A percentile compares a stretch with the other conserved stretches of the same genome.
Conservation (phyloP, 306 rosid species). For the Fragaria ananassa region DNA sequence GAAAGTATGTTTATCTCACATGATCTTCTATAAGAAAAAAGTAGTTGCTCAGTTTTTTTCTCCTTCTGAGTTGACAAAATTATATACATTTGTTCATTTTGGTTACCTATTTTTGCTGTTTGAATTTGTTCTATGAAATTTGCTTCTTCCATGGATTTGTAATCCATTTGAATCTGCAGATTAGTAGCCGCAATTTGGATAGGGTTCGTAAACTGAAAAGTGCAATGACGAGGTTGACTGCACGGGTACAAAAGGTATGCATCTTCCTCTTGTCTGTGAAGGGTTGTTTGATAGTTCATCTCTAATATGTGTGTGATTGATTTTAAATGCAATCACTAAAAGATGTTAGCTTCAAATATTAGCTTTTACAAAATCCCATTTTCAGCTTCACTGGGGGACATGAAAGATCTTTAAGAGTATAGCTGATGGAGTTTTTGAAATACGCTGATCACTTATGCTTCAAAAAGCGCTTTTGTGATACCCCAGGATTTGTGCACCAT, state of each 20-base stretch:
- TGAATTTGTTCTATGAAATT: not conserved
- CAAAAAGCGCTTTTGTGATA: not conserved
- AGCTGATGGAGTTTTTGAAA: not conserved
- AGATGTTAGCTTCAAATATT: not conserved
- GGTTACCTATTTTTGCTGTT: not conserved
- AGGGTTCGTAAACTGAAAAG: conserved; percentile 94
- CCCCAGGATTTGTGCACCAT: not conserved
- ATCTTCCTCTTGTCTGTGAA: conserved; percentile 3
- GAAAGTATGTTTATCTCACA: not conserved
- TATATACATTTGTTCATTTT: not conserved
- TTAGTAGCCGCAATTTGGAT: conserved; percentile 95
- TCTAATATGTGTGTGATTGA: not conserved
- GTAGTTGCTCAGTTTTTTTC: not conserved
- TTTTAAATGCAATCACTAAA: not conserved
- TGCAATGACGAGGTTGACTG: conserved; percentile 98
- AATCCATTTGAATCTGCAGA: conserved; percentile 44
- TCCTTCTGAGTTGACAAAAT: not conserved
- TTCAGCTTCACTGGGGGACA: not conserved
- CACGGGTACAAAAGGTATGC: conserved; percentile 89
- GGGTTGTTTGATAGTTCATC: not conserved
- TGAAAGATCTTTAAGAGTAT: not conserved
- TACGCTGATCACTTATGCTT: not conserved
- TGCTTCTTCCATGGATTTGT: not conserved
- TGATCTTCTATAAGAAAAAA: not conserved
- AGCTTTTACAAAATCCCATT: not conserved